phyloP scores from a whole-genome alignment of 2,329 filamentous ascomycete genomes.

The Colletotrichum sp. region DNA sequence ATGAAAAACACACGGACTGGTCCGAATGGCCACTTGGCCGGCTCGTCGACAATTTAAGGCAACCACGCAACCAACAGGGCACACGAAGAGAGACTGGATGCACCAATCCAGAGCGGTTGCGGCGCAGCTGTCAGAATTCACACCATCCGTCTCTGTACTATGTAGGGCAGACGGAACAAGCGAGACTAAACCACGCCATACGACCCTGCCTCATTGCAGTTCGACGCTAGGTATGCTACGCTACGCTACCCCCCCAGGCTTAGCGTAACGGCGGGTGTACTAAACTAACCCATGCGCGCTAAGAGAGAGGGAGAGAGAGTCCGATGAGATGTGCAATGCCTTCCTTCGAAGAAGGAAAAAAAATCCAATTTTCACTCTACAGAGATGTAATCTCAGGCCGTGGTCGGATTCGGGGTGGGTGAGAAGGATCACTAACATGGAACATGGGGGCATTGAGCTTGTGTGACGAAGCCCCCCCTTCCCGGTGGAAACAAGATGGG shows the following conservation, averaged over 20 bases:
- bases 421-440: not conserved
- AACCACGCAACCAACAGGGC: conserved; percentile 1
- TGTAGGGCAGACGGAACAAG: conserved; percentile 9
- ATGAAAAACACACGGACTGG: not conserved
- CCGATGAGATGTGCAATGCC: not conserved
- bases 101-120: not conserved
- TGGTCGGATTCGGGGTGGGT: not conserved
- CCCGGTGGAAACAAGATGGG: not conserved
- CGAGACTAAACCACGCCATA: not conserved
- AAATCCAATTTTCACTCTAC: not conserved
- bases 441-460: not conserved
- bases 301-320: not conserved
- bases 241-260: not conserved
- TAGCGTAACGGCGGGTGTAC: conserved; percentile 14
- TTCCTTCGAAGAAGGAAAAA: not conserved
- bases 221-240: not conserved
- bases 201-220: not conserved
- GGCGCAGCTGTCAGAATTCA: conserved; percentile 7
- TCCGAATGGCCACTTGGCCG: not conserved
- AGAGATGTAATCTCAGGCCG: not conserved
- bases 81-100: not conserved
- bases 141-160: not conserved
- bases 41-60: not conserved
- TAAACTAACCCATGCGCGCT: conserved; percentile 1
- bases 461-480: not conserved